phyloP scores from a whole-genome alignment of 2,329 filamentous ascomycete genomes.

The Talaromyces pinophilus region DNA sequence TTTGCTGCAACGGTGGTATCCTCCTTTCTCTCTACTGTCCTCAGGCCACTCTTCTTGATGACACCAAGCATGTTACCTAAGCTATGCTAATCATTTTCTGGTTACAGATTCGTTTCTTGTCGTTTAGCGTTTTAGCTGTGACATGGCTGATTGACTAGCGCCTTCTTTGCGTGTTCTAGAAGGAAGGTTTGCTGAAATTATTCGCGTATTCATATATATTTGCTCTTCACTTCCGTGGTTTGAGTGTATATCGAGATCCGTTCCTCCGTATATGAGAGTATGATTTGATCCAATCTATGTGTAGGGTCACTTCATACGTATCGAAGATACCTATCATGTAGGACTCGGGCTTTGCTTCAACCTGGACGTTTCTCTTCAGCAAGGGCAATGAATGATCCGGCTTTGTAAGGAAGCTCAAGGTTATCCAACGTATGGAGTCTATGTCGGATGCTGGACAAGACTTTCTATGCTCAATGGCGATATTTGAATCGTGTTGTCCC shows the following conservation, averaged over 20 bases:
- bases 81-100: background rate
- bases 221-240: background rate
- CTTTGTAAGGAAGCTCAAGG: background rate
- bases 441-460: background rate
- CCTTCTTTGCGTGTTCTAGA: conserved; percentile 1
- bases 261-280: background rate
- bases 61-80: conserved; percentile 4
- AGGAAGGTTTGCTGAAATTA: background rate
- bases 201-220: background rate
- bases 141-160: background rate
- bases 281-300: background rate
- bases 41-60: background rate
- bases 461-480: background rate
- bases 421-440: background rate
- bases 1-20: conserved; percentile 21
- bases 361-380: background rate
- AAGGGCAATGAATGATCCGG: background rate
- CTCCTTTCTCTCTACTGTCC: background rate
- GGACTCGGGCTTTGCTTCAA: background rate
- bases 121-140: background rate
- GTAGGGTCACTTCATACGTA: background rate
- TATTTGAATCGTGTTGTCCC: no score
- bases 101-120: background rate
- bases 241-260: background rate
- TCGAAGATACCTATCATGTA: background rate